Evolutionary conservation across 164 flowering plant species (phyloP), one percentile per base, ranked within the genome.

Genomic region (Sedum album): DNA sequence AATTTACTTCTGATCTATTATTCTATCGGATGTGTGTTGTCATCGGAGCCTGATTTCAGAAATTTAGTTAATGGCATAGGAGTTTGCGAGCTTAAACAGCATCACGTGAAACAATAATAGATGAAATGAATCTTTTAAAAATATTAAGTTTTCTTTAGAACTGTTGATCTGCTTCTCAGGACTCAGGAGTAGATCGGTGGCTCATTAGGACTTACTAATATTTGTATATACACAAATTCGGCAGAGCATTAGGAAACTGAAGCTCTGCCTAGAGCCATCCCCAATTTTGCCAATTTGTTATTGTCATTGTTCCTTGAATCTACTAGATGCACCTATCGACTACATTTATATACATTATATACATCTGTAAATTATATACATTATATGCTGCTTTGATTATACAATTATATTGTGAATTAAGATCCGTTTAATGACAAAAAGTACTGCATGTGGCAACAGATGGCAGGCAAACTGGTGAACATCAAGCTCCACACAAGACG

Each of bases 401-500:
- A 31, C 33, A 14, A 38, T 33, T 18, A 1, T 17, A 31, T 31
- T 17, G 0, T 31, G 21, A n/a, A 62, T 10, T 62, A 10, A 14
- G 18, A 28, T 14, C n/a, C 17, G 13, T 33, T 63, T 7, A 8
- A 14, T 63, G 10, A 35, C 41, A 64, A 26, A 31, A 64, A 31
- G 8, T 25, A 35, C 14, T 64, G 46, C 46, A 0, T 53, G 61
- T 48, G 74, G 66, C 18, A 67, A 73, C 84, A 91, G 97, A 88
- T 92, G 71, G 91, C 90, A 1, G 95, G 98, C 28, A 92, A 90
- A 76, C 42, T 90, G 76, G 77, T 89, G 72, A 92, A 88, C 78
- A 88, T 92, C 82, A 92, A 86, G 84, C 86, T 92, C 66, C 98
- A 88, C 67, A 77, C 81, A 5, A 76, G 93, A 49, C 82, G 98